Evolutionary conservation across 2,329 filamentous ascomycete genomes (phyloP), one percentile per base, ranked within the genome.

Genomic region (Aureobasidium pullulans): DNA sequence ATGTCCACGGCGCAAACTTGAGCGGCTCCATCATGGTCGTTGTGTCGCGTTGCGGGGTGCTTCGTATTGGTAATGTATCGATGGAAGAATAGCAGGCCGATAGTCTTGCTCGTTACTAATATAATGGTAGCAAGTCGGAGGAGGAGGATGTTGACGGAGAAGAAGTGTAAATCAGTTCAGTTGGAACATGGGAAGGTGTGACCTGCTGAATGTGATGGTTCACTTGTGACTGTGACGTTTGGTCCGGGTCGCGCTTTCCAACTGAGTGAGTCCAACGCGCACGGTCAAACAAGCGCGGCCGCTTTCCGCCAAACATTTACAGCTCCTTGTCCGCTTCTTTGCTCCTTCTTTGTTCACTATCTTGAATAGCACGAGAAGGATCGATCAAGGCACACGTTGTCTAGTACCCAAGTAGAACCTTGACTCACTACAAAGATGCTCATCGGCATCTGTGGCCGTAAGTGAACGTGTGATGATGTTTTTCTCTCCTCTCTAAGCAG

Each of bases 1-100:
- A 96, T 42, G 87, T 84, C 79, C 96, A 97, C 1, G 93, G 87
- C 62, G 90, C 90, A 74, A 92, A 99, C 77, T 87, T 84, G 72
- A 89, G 69, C 19, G 73, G 70, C 8, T 75, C 65, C 73, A 75
- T 76, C 60, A 61, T 66, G 61, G 52, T 44, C 36, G 54, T 37
- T 54, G 23, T 58, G 31, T 16, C 46, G 50, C 40, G 62, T 59
- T 60, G 49, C 44, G 60, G 62, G 57, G 62, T 61, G 47, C 31
- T 37, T 48, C 36, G 34, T 36, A 36, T 36, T 36, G 34, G 34
- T 13, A 36, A 13, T 36, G 34, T 9, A 36, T 8, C 8, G 13
- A 3, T 8, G 34, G 34, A 36, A 36, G 34, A 36, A 13, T 36
- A 36, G 8, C 34, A 36, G 23, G 13, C 34, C 34, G 13, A 13